These are phyloP conservation scores for Trichoderma koningii DNA, from an alignment of 2,329 filamentous ascomycete species.

Conservation along the genomic window DNA sequence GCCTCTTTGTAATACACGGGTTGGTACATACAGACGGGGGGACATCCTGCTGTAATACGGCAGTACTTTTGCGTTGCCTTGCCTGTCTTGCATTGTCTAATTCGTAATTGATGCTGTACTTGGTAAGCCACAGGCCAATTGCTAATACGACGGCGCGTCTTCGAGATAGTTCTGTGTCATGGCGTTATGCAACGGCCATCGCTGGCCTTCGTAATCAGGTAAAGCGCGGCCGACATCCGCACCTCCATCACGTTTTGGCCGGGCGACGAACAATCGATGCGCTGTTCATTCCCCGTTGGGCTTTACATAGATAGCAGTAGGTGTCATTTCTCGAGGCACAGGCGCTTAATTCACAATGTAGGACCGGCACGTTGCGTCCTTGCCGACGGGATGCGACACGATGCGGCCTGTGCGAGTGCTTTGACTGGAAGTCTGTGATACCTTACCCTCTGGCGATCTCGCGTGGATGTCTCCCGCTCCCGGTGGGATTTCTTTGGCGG, in stretches of 20 bases:
- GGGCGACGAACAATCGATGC: too few species aligned
- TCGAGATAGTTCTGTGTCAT: constrained; percentile 27
- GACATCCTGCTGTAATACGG: background rate
- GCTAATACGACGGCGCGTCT: constrained; percentile 13
- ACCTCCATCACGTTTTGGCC: constrained; percentile 8
- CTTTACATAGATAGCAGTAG: background rate
- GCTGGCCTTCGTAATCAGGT: constrained; percentile 7
- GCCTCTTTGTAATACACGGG: constrained; percentile 15
- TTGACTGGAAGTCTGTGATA: background rate
- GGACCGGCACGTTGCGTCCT: background rate
- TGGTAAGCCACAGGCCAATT: constrained; percentile 20
- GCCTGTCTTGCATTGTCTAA: too few species aligned
- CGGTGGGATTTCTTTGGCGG: background rate
- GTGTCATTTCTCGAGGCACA: background rate
- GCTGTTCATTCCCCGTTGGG: background rate
- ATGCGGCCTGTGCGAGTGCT: background rate
- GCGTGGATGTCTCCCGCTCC: too few species aligned
- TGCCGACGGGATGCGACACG: background rate
- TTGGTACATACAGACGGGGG: too few species aligned
- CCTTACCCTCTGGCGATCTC: too few species aligned
- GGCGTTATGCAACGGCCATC: constrained; percentile 19
- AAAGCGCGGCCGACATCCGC: constrained; percentile 23
- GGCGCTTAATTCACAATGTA: background rate
- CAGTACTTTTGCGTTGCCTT: background rate
- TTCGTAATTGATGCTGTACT: background rate